Conservation (phyloP, 371 early-diverging fungal species). For the Mortierella sp. region DNA sequence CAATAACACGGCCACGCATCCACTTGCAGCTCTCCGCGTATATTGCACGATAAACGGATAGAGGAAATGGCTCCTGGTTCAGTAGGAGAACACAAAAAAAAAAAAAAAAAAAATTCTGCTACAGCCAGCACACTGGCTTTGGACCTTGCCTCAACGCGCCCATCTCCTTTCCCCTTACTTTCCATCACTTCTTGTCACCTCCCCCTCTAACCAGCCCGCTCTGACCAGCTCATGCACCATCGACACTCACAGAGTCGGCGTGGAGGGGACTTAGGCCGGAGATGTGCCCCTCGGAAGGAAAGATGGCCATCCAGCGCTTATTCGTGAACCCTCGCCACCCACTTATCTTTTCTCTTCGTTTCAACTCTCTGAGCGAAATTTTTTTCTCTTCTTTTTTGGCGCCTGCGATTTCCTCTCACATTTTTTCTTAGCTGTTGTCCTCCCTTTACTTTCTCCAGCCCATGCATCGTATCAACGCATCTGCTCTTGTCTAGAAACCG, state of each 20-base stretch:
- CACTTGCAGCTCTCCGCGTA: background rate
- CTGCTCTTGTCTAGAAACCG: background rate
- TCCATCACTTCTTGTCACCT: background rate
- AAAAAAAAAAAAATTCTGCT: background rate
- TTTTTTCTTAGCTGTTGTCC: background rate
- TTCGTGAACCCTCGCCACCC: background rate
- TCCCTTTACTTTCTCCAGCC: background rate
- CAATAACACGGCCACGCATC: too few relatives aligned
- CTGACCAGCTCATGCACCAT: background rate
- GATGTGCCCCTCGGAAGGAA: too few relatives aligned
- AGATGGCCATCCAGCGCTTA: background rate
- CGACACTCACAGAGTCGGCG: background rate
- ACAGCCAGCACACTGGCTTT: background rate
- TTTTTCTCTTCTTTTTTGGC: background rate
- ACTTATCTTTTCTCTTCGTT: background rate
- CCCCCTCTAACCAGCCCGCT: background rate
- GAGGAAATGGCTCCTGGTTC: background rate
- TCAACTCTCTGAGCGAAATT: background rate
- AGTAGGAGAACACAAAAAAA: background rate
- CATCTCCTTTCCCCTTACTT: background rate
- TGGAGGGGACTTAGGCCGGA: too few relatives aligned
- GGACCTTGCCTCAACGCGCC: background rate
- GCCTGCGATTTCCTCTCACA: background rate
- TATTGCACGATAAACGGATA: background rate
- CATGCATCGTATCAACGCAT: background rate